phyloP scores from a whole-genome alignment of 1,284 basidiomycete genomes.

The Moniliophthora roreri region DNA sequence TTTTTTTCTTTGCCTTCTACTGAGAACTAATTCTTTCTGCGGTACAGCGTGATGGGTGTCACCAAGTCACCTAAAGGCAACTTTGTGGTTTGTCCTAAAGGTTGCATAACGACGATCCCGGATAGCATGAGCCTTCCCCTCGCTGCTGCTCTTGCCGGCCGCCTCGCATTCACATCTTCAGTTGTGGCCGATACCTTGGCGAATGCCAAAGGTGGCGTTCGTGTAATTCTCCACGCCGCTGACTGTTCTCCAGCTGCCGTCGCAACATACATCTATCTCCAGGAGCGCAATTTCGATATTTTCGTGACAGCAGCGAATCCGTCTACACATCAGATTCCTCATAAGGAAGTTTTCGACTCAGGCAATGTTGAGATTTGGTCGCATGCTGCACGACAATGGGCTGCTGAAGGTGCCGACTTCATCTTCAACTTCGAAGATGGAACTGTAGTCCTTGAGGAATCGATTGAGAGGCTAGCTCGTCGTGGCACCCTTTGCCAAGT shows the following conservation, averaged over 20 bases:
- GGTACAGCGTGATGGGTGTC: background rate
- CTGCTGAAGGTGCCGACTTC: background rate
- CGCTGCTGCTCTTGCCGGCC: slow-evolving; percentile 3
- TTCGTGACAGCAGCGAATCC: background rate
- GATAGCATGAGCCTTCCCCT: slow-evolving; percentile 1
- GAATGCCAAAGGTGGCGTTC: background rate
- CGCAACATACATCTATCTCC: background rate
- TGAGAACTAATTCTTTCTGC: too few relatives aligned
- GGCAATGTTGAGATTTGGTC: background rate
- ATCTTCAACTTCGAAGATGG: slow-evolving; percentile 5
- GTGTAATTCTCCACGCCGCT: background rate
- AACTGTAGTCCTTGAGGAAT: background rate
- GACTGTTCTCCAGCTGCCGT: background rate
- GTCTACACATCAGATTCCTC: background rate
- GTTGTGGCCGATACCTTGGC: background rate
- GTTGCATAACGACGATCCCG: background rate
- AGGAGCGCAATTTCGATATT: background rate
- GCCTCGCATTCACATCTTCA: slow-evolving; percentile 5
- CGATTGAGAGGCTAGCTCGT: background rate
- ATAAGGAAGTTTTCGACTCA: background rate
- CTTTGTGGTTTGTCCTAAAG: background rate
- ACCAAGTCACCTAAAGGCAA: background rate
- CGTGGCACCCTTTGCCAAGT: too few relatives aligned
- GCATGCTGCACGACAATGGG: background rate
- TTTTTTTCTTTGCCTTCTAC: background rate